phyloP scores from a whole-genome alignment of 768 basidiomycete genomes.

The Leucocoprinus leucothites region DNA sequence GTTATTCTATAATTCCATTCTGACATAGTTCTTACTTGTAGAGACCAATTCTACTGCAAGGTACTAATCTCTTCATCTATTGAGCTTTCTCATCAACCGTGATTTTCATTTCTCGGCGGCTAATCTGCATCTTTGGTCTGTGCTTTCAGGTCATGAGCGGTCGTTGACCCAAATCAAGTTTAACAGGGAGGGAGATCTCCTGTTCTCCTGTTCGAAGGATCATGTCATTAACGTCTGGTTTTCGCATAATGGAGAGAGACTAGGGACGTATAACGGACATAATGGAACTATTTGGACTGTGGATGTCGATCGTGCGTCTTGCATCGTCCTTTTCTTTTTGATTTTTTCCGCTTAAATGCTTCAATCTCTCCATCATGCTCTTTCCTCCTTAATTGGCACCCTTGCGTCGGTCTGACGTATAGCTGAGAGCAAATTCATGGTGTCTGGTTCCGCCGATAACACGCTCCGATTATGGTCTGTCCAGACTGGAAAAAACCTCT shows the following conservation, averaged over 20 bases:
- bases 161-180: conserved; percentile 97
- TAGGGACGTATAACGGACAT: conserved; percentile 95
- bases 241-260: conserved; percentile 93
- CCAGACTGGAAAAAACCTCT: conserved; percentile 85
- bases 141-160: conserved; percentile 83
- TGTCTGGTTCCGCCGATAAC: conserved; percentile 95
- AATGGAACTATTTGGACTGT: conserved; percentile 98
- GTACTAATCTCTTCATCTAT: conserved; percentile 27
- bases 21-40: conserved; percentile 20
- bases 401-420: background rate
- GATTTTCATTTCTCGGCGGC: conserved; percentile 4
- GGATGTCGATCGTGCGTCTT: conserved; percentile 84
- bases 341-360: background rate
- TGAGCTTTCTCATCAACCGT: background rate
- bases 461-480: conserved; percentile 89
- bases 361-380: background rate
- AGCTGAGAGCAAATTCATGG: conserved; percentile 81
- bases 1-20: background rate
- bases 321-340: background rate
- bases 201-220: conserved; percentile 97
- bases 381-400: too few relatives aligned
- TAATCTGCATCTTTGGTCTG: conserved; percentile 17
- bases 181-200: conserved; percentile 92
- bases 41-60: conserved; percentile 78
- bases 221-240: conserved; percentile 95